phyloP scores from a whole-genome alignment of 768 basidiomycete species.

The Agrocybe pediades region DNA sequence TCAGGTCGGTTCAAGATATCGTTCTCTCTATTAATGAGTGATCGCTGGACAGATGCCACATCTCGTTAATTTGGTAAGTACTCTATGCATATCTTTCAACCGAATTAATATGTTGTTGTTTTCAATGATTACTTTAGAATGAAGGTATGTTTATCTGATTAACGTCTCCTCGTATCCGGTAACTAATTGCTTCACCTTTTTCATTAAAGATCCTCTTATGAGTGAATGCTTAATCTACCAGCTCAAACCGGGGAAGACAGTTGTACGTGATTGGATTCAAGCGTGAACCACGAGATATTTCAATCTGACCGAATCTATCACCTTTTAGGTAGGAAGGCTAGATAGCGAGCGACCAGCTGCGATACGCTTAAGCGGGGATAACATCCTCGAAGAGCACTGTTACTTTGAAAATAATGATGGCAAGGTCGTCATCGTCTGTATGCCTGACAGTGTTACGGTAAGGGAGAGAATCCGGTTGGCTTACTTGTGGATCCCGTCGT shows the following conservation, averaged over 20 bases:
- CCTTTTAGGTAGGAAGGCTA: slow-evolving; percentile 75
- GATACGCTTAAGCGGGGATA: slow-evolving; percentile 90
- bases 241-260: slow-evolving; percentile 81
- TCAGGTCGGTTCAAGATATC: slow-evolving; percentile 13
- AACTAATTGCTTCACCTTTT: slow-evolving; percentile 9
- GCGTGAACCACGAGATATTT: neutral
- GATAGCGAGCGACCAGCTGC: slow-evolving; percentile 82
- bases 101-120: slow-evolving; percentile 13
- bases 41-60: slow-evolving; percentile 74
- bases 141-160: slow-evolving; percentile 57
- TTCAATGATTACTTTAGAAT: slow-evolving; percentile 45
- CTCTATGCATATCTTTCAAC: slow-evolving; percentile 22
- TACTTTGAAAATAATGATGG: slow-evolving; percentile 86
- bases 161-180: slow-evolving; percentile 11
- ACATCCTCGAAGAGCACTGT: slow-evolving; percentile 92
- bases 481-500: slow-evolving; percentile 5
- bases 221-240: slow-evolving; percentile 95
- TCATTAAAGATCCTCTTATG: slow-evolving; percentile 83
- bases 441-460: slow-evolving; percentile 84
- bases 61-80: slow-evolving; percentile 86
- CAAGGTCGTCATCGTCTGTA: slow-evolving; percentile 78
- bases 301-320: slow-evolving; percentile 2
- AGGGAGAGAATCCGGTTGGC: too few relatives aligned
- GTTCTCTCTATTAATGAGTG: slow-evolving; percentile 6
- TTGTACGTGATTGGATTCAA: slow-evolving; percentile 44